Conservation (phyloP, 148 eudicot species). For the Vaccinium corymbosum region DNA sequence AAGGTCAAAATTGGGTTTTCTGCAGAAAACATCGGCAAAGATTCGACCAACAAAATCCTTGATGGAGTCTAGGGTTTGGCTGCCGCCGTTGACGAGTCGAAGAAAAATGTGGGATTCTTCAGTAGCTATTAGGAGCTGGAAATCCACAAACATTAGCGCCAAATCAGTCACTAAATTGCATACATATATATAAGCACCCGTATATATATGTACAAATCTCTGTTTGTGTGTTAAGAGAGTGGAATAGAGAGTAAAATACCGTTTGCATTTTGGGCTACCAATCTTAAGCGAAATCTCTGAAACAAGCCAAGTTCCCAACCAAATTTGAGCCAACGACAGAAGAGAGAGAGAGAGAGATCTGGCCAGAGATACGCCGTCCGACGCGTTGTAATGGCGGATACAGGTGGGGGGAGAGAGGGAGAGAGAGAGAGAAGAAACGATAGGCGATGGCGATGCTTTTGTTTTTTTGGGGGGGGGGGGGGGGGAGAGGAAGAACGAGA, state of each 20-base stretch:
- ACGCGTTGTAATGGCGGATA: not conserved
- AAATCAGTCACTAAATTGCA: not conserved
- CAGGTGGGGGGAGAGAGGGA: not conserved
- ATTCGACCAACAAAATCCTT: slow-evolving; percentile 26
- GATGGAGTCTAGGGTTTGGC: slow-evolving; percentile 29
- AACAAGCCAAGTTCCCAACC: not conserved
- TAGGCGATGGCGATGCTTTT: not conserved
- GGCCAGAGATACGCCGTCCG: not conserved
- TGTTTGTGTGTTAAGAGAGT: not conserved
- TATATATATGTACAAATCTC: not conserved
- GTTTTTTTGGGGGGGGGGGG: too few species aligned
- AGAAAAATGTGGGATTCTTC: slow-evolving; percentile 37
- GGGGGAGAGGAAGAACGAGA: too few species aligned
- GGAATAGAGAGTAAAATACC: slow-evolving; percentile 13
- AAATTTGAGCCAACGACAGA: not conserved
- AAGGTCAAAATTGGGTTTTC: slow-evolving; percentile 20
- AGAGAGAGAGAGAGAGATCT: not conserved
- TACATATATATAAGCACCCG: not conserved
- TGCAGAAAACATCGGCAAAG: slow-evolving; percentile 23
- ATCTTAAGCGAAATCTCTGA: not conserved
- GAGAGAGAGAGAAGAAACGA: not conserved
- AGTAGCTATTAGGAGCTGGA: slow-evolving; percentile 31
- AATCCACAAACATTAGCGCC: not conserved
- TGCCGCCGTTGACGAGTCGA: slow-evolving; percentile 31
- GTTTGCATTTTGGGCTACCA: slow-evolving; percentile 22